Percentiles rank a stretch among this genome's conserved stretches.
phyloP scores from a whole-genome alignment of 164 flowering plant genomes.

The Magnolia kwangsiensis region DNA sequence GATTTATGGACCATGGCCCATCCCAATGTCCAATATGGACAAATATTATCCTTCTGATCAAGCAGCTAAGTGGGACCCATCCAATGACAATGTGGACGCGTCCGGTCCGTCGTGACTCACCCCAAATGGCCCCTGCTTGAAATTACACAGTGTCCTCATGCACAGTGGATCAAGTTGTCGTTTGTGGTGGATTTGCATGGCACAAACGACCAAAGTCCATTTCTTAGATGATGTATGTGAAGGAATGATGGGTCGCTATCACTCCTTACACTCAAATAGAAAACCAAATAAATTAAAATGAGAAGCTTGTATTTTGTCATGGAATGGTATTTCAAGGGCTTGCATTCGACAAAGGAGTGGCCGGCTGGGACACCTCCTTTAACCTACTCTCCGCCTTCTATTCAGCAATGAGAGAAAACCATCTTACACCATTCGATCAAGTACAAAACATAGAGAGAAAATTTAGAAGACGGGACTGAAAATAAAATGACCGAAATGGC shows the following conservation, averaged over 20 bases:
- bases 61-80: background rate
- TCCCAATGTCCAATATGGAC: background rate
- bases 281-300: background rate
- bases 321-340: slow-evolving; percentile 15
- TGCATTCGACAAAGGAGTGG: slow-evolving; percentile 45
- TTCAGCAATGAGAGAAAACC: background rate
- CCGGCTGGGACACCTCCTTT: slow-evolving; percentile 58
- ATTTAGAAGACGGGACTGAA: no score
- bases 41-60: background rate
- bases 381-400: slow-evolving; percentile 37
- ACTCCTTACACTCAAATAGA: slow-evolving; percentile 25
- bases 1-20: background rate
- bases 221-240: slow-evolving; percentile 4
- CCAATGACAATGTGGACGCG: background rate
- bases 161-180: slow-evolving; percentile 12
- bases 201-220: slow-evolving; percentile 9
- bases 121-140: slow-evolving; percentile 1
- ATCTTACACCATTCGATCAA: background rate
- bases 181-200: slow-evolving; percentile 18
- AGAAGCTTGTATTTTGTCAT: slow-evolving; percentile 21
- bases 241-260: slow-evolving; percentile 22
- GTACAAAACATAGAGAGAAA: no score
- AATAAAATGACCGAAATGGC: no score
- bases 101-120: background rate
- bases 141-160: background rate